Base-by-base conservation (phyloP, 345 rosid genomes). In the Turnera subulata region DNA sequence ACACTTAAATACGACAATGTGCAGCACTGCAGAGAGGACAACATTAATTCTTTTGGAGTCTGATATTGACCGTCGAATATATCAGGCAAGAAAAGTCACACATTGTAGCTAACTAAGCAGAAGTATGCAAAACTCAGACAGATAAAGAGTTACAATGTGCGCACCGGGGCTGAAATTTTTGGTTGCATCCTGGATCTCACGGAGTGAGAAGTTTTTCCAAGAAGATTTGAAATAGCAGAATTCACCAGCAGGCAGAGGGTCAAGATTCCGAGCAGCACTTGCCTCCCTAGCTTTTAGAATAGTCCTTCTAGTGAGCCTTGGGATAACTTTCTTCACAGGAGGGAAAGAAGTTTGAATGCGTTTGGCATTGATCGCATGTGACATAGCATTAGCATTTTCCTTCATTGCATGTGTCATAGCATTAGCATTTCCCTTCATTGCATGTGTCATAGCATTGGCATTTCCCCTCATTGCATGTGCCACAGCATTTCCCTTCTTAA, bases 131-230 rank as follows among this genome's bases (percentile, higher is more conserved):
- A 29, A 29, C 35, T 4, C 8, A 29, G 4, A 8, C 35, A 29
- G 8, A 29, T 29, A 3, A 29, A 8, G n/a, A n/a, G n/a, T n/a
- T 29, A 29, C 4, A 29, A 4, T 29, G 53, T 37, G 67, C 72
- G 46, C 55, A 92, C 98, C 99, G 13, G 46, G 78, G 74, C 89
- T 83, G 65, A 76, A 93, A 70, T 69, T 55, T 16, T 82, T 53
- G 16, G 97, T 93, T 3, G 99, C 99, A 24, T 82, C 80, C 24
- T 67, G 68, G 55, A 89, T 77, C 46, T 93, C 96, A 8, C 61
- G 47, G 45, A 89, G 82, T 5, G 94, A 61, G 58, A 80, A 89
- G 67, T 83, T 87, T 75, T 75, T 89, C 97, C 95, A 86, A 10
- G 81, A 67, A 40, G 96, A 74, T 66, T 85, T 85, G 53, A 92